A percentile compares a stretch with the other conserved stretches of the same genome.
Evolutionary conservation across 257 asterid genomes (phyloP).

Genomic region (Orobanche coerulescens): DNA sequence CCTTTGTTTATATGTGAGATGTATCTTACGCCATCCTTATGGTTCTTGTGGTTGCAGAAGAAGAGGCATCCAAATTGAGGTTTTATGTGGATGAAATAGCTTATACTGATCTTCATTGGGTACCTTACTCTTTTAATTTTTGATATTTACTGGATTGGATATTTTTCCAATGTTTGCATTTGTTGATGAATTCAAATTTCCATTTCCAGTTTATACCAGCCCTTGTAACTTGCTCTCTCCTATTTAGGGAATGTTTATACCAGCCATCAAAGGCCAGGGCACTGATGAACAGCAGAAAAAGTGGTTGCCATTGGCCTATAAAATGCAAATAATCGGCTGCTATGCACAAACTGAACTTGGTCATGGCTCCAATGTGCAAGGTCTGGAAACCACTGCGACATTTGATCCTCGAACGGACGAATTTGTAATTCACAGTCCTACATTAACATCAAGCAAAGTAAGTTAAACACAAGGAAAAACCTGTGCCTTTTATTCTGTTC

Average conservation of each 20-base stretch:
- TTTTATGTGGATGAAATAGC: conserved; percentile 88
- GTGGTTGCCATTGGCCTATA: conserved; percentile 89
- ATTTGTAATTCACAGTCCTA: conserved; percentile 90
- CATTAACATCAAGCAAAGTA: conserved; percentile 96
- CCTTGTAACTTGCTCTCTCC: conserved; percentile 11
- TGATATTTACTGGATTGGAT: not conserved
- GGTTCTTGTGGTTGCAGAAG: conserved; percentile 46
- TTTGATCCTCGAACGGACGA: conserved; percentile 90
- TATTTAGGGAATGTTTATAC: conserved; percentile 90
- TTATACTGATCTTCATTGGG: conserved; percentile 98
- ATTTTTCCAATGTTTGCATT: not conserved
- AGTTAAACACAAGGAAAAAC: conserved; percentile 18
- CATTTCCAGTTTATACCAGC: not conserved
- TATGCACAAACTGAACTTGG: conserved; percentile 99
- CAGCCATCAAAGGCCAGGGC: conserved; percentile 89
- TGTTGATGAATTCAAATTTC: not conserved
- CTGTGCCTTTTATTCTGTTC: conserved; percentile 9
- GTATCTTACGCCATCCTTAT: conserved; percentile 7
- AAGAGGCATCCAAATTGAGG: conserved; percentile 72
- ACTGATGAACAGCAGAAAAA: conserved; percentile 85
- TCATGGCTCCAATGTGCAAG: conserved; percentile 97
- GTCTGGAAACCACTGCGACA: conserved; percentile 97
- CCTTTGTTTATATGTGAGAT: not conserved
- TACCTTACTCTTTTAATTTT: conserved; percentile 23
- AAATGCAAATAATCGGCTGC: conserved; percentile 98